Evolutionary conservation across 2,329 filamentous ascomycete genomes (phyloP).

Genomic region (Coniochaeta sp.): DNA sequence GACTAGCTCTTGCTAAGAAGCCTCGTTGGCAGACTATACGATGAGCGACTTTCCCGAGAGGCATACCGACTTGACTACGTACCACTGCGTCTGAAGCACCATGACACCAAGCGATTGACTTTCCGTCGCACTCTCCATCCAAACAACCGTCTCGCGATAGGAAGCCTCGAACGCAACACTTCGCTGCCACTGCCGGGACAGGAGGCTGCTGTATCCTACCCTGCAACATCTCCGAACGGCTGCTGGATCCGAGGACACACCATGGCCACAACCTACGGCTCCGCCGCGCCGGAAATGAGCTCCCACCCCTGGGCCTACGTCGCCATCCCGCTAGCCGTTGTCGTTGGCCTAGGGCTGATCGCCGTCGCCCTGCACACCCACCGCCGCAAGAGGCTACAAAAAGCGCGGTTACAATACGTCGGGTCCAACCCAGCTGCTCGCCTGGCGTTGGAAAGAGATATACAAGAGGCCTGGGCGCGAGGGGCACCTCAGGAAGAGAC

Average conservation of each 20-base stretch:
- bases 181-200: no score
- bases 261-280: slow-evolving; percentile 4
- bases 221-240: no score
- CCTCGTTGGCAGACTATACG: neutral
- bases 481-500: slow-evolving; percentile 10
- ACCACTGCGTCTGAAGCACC: no score
- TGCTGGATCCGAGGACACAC: neutral
- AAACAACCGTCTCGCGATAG: no score
- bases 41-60: no score
- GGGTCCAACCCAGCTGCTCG: slow-evolving; percentile 6
- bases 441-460: slow-evolving; percentile 11
- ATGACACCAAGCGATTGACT: neutral
- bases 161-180: no score
- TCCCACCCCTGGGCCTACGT: slow-evolving; percentile 51
- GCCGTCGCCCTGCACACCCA: slow-evolving; percentile 35
- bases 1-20: no score
- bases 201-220: no score
- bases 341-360: slow-evolving; percentile 30
- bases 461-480: slow-evolving; percentile 11
- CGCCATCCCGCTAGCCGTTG: slow-evolving; percentile 39
- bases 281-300: slow-evolving; percentile 22
- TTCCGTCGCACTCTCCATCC: no score
- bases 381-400: slow-evolving; percentile 22
- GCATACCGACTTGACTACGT: no score
- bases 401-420: neutral